A percentile compares a stretch with the other conserved stretches of the same genome.
These are phyloP conservation scores for Anisodus acutangulus DNA, from an alignment of 257 asterid species.

Conservation along the genomic window DNA sequence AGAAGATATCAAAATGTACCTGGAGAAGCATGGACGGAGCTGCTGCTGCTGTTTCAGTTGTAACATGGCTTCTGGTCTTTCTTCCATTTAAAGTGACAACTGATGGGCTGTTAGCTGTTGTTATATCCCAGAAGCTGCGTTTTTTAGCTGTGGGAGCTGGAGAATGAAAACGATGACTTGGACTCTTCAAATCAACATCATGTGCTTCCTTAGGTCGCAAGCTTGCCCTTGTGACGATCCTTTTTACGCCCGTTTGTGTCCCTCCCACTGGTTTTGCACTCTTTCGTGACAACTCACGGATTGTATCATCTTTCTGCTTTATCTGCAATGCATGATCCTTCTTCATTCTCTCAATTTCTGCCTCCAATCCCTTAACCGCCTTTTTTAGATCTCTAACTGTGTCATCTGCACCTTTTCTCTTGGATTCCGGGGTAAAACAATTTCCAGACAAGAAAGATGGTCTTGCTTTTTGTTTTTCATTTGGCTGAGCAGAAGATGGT, in stretches of 20 bases:
- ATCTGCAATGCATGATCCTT: conserved; percentile 57
- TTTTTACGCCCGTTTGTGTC: conserved; percentile 38
- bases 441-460: conserved; percentile 53
- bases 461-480: conserved; percentile 46
- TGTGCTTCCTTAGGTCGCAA: conserved; percentile 42
- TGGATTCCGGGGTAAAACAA: conserved; percentile 64
- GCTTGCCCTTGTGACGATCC: conserved; percentile 48
- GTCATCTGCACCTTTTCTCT: conserved; percentile 46
- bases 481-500: conserved; percentile 43
- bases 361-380: conserved; percentile 52
- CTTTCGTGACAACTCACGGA: conserved; percentile 50
- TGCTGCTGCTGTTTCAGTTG: conserved; percentile 40
- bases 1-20: conserved; percentile 40
- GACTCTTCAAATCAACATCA: conserved; percentile 48
- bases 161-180: conserved; percentile 51
- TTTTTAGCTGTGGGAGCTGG: conserved; percentile 66
- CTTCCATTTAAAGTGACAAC: conserved; percentile 54
- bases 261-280: conserved; percentile 44
- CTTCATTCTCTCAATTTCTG: conserved; percentile 58
- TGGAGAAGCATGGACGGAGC: conserved; percentile 69
- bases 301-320: conserved; percentile 52
- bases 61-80: conserved; percentile 63
- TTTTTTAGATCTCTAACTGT: conserved; percentile 42
- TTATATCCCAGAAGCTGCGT: conserved; percentile 68
- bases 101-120: conserved; percentile 65